Evolutionary conservation across 2,329 filamentous ascomycete genomes (phyloP), one percentile per base, ranked within the genome.

Genomic region (Coleophoma eucalyptorum): DNA sequence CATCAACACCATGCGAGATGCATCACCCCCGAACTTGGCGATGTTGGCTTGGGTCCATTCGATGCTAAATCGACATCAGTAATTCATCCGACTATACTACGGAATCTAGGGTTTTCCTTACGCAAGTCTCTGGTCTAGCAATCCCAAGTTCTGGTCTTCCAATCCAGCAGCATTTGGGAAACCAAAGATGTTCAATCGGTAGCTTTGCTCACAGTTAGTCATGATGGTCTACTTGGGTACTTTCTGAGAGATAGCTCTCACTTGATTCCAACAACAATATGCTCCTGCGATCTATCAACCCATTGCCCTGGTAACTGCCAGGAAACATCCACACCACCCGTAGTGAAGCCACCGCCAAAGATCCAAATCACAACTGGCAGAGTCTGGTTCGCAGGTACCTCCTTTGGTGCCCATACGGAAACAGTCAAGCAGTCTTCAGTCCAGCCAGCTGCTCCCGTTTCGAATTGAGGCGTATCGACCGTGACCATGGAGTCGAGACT

Each of bases 1-100:
- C 75, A 79, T 80, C 46, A 84, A 62, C 3, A 79, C 84, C 31
- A 86, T 72, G 49, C 78, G 75, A 15, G 51, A 41, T 40, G 55
- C 32, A 33, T 65, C 64, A n/a, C 68, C 69, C 6, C 69, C 68
- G 31, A 71, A 71, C 5, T 57, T 58, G 16, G 55, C 57, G 21
- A 72, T 69, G 26, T 72, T 71, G 2, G 62, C 57, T 31, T 64
- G 58, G 1, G 69, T 59, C 68, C 67, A 71, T 46, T 69, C 62
- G 1, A 71, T 32, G 13, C 50, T 44, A 13, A 3, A 31, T 2
- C 13, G 13, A 31, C 31, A 21, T 44, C 31, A 20, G 26, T 11
- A 16, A 44, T 12, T 44, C 42, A 31, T 13, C 16, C 2, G 11
- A n/a, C n/a, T n/a, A n/a, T n/a, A n/a, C 20, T 16, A 8, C 31